phyloP scores from a whole-genome alignment of 345 rosid species.

The Eutrema japonicum region DNA sequence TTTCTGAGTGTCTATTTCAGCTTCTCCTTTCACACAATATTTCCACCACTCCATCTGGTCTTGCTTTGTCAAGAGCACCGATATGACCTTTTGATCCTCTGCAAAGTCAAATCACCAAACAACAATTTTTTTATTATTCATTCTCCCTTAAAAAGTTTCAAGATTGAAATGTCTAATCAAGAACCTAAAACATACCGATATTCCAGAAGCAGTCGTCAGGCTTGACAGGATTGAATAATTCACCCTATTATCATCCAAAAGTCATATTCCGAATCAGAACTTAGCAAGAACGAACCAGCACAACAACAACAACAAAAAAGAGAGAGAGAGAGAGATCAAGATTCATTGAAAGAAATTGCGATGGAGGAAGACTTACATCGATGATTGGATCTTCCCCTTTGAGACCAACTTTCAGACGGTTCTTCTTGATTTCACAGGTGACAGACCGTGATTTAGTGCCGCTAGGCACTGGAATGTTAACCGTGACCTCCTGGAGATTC shows the following conservation, averaged over 20 bases:
- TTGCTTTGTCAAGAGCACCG: constrained; percentile 79
- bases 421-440: constrained; percentile 81
- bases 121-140: too few species aligned
- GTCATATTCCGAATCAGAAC: constrained; percentile 19
- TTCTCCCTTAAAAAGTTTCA: too few species aligned
- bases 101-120: too few species aligned
- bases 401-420: constrained; percentile 81
- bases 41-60: constrained; percentile 98
- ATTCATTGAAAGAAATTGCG: not conserved
- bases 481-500: constrained; percentile 76
- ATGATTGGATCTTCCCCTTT: constrained; percentile 81
- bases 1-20: constrained; percentile 90
- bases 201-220: constrained; percentile 96
- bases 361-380: constrained; percentile 54
- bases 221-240: constrained; percentile 62
- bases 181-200: constrained; percentile 41
- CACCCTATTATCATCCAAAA: constrained; percentile 54
- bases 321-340: not conserved
- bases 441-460: constrained; percentile 81
- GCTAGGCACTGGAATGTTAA: constrained; percentile 69
- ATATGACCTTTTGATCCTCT: constrained; percentile 43
- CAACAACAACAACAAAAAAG: too few species aligned
- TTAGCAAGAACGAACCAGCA: not conserved
- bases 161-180: too few species aligned
- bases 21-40: constrained; percentile 76